Evolutionary conservation across 2,329 filamentous ascomycete genomes (phyloP).

Genomic region (Fusarium sp.): DNA sequence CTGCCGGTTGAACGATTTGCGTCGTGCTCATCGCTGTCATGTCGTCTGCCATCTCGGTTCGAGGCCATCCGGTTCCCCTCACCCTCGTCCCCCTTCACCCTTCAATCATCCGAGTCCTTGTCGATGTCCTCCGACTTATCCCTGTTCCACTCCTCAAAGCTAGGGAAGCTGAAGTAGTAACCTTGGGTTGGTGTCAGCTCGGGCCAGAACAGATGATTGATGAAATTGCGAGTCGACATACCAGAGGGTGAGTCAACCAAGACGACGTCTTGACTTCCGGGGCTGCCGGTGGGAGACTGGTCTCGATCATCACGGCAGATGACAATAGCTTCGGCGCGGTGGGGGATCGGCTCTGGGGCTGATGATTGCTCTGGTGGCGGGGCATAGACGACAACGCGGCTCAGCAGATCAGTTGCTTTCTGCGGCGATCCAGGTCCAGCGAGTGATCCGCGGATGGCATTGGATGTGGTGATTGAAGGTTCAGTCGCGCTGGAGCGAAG

Average conservation of each 20-base stretch:
- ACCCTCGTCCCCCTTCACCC: constrained; percentile 14
- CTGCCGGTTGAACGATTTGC: constrained; percentile 16
- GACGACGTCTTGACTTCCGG: constrained; percentile 37
- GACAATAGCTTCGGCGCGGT: constrained; percentile 37
- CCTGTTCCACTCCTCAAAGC: constrained; percentile 71
- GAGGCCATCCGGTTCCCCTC: constrained; percentile 31
- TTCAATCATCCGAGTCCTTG: constrained; percentile 42
- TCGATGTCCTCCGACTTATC: constrained; percentile 43
- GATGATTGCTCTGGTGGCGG: constrained; percentile 36
- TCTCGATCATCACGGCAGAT: constrained; percentile 37
- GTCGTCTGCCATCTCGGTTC: constrained; percentile 28
- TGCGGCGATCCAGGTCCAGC: constrained; percentile 58
- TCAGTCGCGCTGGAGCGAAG: constrained; percentile 64
- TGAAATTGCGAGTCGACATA: constrained; percentile 17
- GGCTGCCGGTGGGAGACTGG: constrained; percentile 33
- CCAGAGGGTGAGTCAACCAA: constrained; percentile 44
- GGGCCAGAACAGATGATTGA: constrained; percentile 39
- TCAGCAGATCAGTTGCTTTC: constrained; percentile 63
- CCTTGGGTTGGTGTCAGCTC: constrained; percentile 46
- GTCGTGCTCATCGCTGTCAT: constrained; percentile 22
- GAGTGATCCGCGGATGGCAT: constrained; percentile 60
- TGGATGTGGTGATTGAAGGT: constrained; percentile 65
- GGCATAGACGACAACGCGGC: constrained; percentile 60
- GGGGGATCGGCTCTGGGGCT: constrained; percentile 30
- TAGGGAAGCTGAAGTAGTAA: constrained; percentile 76